These are phyloP conservation scores for Aspergillus mulundensis DNA, from an alignment of 495 filamentous ascomycete genomes.

Conservation along the genomic window DNA sequence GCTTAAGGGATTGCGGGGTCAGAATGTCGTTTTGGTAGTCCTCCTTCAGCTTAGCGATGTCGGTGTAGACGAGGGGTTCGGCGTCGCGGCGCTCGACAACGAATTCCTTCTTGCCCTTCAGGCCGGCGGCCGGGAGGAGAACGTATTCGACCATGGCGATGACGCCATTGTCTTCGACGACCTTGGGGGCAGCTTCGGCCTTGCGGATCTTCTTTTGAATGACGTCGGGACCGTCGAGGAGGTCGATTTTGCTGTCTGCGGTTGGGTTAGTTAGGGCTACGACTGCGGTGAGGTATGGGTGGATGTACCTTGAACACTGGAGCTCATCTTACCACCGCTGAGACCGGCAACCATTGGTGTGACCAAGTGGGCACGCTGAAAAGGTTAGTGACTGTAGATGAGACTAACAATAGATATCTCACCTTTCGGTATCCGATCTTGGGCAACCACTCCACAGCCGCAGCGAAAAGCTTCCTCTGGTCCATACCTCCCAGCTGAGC, in stretches of 20 bases:
- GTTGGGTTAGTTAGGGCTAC: neutral
- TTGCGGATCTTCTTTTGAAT: conserved; percentile 80
- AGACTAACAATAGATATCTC: neutral
- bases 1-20: conserved; percentile 79
- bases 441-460: conserved; percentile 54
- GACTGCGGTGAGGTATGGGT: too few relatives aligned
- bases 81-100: conserved; percentile 35
- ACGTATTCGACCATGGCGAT: conserved; percentile 80
- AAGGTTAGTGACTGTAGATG: neutral
- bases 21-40: conserved; percentile 80
- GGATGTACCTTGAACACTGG: conserved; percentile 40
- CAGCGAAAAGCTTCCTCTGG: conserved; percentile 87
- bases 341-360: conserved; percentile 89
- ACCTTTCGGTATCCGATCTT: conserved; percentile 48
- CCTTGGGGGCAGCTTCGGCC: conserved; percentile 67
- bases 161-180: conserved; percentile 81
- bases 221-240: conserved; percentile 70
- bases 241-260: conserved; percentile 69
- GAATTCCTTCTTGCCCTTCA: conserved; percentile 36
- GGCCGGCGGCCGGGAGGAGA: conserved; percentile 62
- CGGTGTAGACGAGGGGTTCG: conserved; percentile 73
- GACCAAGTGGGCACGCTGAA: conserved; percentile 74
- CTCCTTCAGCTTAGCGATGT: conserved; percentile 63
- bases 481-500: conserved; percentile 65
- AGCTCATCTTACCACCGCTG: conserved; percentile 76